A percentile compares a stretch with the other conserved stretches of the same genome.
Evolutionary conservation across 495 filamentous ascomycete species (phyloP).

Genomic region (Paragyromitra xinjiangensis): DNA sequence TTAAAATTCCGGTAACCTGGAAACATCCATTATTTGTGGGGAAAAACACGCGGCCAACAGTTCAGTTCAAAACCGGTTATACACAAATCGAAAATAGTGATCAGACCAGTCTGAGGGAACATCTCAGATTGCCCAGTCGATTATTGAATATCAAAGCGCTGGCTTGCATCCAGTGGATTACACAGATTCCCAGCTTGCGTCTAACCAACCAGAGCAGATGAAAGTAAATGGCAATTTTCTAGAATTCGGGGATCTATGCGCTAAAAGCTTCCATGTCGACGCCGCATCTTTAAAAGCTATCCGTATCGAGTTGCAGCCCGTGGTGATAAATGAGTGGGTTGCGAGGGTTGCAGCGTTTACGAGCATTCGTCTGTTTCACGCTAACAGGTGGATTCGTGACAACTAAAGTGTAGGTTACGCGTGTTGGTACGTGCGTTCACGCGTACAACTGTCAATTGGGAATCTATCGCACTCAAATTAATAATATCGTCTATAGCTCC

Average conservation of each 20-base stretch:
- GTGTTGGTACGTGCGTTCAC: conserved; percentile 13
- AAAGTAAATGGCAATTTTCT: conserved; percentile 38
- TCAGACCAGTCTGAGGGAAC: not conserved
- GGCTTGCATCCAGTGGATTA: conserved; percentile 28
- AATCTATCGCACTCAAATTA: conserved; percentile 23
- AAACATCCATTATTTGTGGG: conserved; percentile 31
- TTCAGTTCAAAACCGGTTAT: conserved; percentile 27
- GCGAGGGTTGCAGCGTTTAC: conserved; percentile 8
- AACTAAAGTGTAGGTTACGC: conserved; percentile 34
- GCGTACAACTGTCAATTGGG: conserved; percentile 29
- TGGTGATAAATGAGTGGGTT: conserved; percentile 42
- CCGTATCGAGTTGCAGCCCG: conserved; percentile 39
- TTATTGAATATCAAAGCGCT: conserved; percentile 31
- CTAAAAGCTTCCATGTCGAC: conserved; percentile 24
- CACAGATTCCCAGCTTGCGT: not conserved
- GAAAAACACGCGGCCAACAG: conserved; percentile 32
- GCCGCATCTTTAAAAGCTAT: conserved; percentile 13
- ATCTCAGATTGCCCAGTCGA: conserved; percentile 31
- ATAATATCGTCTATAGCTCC: conserved; percentile 14
- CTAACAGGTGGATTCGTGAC: conserved; percentile 22
- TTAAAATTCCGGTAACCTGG: conserved; percentile 22
- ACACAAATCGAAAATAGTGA: conserved; percentile 17
- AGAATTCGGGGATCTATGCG: conserved; percentile 33
- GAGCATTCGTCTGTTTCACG: conserved; percentile 41
- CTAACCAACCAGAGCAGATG: not conserved